A percentile compares a stretch with the other conserved stretches of the same genome.
These are phyloP conservation scores for Amphichorda felina DNA, from an alignment of 2,329 filamentous ascomycete genomes.

Conservation along the genomic window DNA sequence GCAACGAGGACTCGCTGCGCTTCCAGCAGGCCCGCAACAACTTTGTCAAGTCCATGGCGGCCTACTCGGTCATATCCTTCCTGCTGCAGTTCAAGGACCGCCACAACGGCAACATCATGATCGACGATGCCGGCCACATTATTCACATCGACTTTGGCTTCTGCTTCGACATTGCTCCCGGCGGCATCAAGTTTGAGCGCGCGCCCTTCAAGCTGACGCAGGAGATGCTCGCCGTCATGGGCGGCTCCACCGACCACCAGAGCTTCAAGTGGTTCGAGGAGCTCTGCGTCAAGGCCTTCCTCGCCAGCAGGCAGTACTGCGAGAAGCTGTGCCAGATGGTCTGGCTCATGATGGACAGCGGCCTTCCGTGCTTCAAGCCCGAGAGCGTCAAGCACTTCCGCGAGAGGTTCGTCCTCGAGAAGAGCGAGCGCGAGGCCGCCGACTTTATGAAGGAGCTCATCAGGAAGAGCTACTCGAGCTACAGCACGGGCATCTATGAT, in stretches of 20 bases:
- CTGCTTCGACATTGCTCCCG: conserved; percentile 97
- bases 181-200: conserved; percentile 93
- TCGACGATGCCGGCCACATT: conserved; percentile 93
- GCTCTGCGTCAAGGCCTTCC: conserved; percentile 87
- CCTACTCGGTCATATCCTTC: conserved; percentile 94
- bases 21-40: conserved; percentile 95
- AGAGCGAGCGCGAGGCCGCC: conserved; percentile 82
- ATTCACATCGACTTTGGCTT: conserved; percentile 99
- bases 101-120: conserved; percentile 99
- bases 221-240: conserved; percentile 99
- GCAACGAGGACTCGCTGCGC: conserved; percentile 84
- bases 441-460: conserved; percentile 88
- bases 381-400: conserved; percentile 88
- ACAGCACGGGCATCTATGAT: conserved; percentile 91
- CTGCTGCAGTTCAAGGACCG: conserved; percentile 97
- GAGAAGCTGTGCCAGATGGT: conserved; percentile 87
- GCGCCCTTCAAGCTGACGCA: conserved; percentile 96
- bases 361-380: conserved; percentile 94
- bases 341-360: conserved; percentile 88
- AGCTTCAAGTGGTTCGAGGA: conserved; percentile 95
- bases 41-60: conserved; percentile 99
- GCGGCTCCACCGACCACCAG: conserved; percentile 72
- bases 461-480: conserved; percentile 80
- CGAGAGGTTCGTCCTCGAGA: conserved; percentile 86
- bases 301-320: conserved; percentile 74